Conservation (phyloP, 208 protist genomes). For the Leishmania tarentolae region DNA sequence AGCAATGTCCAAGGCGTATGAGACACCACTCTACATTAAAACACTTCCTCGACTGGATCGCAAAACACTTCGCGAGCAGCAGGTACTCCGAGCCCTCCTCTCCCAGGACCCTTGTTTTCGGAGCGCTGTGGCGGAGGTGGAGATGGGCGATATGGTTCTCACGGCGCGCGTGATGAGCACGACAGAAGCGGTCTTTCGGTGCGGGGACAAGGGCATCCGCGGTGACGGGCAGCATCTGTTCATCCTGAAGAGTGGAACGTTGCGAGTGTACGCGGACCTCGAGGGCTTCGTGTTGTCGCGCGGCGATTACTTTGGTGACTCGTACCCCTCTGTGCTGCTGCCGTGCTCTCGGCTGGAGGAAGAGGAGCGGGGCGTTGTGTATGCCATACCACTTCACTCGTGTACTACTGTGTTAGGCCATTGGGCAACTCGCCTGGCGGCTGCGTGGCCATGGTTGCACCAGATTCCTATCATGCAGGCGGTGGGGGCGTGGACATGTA, state of each 20-base stretch:
- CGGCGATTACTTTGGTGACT: conserved; percentile 79
- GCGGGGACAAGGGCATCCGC: conserved; percentile 44
- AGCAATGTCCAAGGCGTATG: neutral
- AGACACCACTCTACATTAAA: conserved; percentile 30
- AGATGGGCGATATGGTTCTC: conserved; percentile 47
- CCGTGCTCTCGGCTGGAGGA: conserved; percentile 45
- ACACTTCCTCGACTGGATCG: conserved; percentile 48
- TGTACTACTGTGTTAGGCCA: conserved; percentile 29
- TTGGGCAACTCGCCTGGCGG: conserved; percentile 42
- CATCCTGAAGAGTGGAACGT: conserved; percentile 57
- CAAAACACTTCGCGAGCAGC: conserved; percentile 77
- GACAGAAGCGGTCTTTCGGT: conserved; percentile 53
- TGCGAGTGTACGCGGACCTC: conserved; percentile 47
- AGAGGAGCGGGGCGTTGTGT: conserved; percentile 61
- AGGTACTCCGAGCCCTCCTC: conserved; percentile 58
- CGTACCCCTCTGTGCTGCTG: conserved; percentile 42
- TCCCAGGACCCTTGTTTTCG: conserved; percentile 40
- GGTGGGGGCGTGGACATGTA: conserved; percentile 48
- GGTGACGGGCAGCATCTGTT: conserved; percentile 73
- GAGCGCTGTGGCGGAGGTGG: conserved; percentile 24
- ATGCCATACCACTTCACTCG: conserved; percentile 51
- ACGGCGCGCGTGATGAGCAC: conserved; percentile 60
- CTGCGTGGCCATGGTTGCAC: conserved; percentile 35
- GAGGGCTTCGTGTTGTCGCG: conserved; percentile 40
- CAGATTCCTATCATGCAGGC: conserved; percentile 53